Base-by-base conservation (phyloP, 805 yeast species). In the Lipomyces kockii region DNA sequence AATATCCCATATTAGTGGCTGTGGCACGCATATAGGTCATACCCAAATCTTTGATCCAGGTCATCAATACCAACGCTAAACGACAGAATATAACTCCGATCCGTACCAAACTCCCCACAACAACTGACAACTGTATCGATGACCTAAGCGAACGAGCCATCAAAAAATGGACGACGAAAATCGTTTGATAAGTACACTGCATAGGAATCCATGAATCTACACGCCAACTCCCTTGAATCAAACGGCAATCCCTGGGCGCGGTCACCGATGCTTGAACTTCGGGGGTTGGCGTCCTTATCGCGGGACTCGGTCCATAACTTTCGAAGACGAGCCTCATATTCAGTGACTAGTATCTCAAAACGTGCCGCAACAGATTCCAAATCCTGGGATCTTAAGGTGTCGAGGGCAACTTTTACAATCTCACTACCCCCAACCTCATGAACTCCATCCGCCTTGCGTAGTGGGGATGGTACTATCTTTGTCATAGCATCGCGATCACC, bases 401-500 rank as follows among this genome's bases (percentile, higher is more conserved):
- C 53, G n/a, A n/a, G 2, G 1, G 58, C 22, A 2, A 9, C 20
- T 6, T 53, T 14, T 12, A 60, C 53, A n/a, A 52, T 25, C 49
- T 20, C 51, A 51, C 53, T 9, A 0, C 20, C 34, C 9, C 20
- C 20, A 34, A n/a, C 29, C 9, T 29, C 46, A 25, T 3, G 64
- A 43, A 22, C 35, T 11, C 34, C 53, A 27, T 35, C 27, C 58
- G 43, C 9, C 25, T 62, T 22, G 11, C 57, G 29, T 34, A 29
- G 22, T 9, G 53, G 27, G 51, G 65, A 20, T 35, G 52, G 58
- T 25, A 63, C 61, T 14, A 67, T 57, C 51, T 64, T 67, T 5
- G 58, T 52, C 70, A 67, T 67, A 22, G 57, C 32, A 2, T 35
- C 34, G 9, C 70, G 60, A n/a, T 67, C 62, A 17, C 67, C 67